Conservation (phyloP, 176 grass and related monocot species). For the Musa schizocarpa region DNA sequence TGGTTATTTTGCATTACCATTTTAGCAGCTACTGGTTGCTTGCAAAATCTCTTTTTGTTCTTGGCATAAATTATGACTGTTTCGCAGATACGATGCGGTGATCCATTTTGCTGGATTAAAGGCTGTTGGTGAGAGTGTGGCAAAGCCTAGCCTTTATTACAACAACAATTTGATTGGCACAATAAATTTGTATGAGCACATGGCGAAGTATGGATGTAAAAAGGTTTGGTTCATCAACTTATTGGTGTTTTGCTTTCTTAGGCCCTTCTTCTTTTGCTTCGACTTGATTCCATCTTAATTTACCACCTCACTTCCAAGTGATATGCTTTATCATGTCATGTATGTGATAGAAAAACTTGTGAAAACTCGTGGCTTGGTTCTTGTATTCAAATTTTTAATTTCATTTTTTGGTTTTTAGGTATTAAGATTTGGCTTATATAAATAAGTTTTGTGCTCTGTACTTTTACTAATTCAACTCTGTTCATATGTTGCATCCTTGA, state of each 20-base stretch:
- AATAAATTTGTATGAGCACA: conserved; percentile 65
- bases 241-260: background rate
- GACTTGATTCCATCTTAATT: too few relatives aligned
- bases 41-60: background rate
- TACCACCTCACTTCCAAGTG: too few relatives aligned
- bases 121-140: conserved; percentile 84
- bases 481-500: too few relatives aligned
- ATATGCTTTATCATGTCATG: too few relatives aligned
- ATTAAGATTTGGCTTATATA: too few relatives aligned
- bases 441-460: too few relatives aligned
- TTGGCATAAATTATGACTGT: background rate
- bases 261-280: too few relatives aligned
- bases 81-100: conserved; percentile 74
- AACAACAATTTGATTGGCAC: conserved; percentile 87
- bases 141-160: conserved; percentile 65
- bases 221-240: conserved; percentile 35
- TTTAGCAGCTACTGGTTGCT: background rate
- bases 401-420: too few relatives aligned
- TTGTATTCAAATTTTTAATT: too few relatives aligned
- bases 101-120: conserved; percentile 88
- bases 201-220: conserved; percentile 64
- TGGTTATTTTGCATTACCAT: background rate
- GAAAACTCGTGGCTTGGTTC: too few relatives aligned
- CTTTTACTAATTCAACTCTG: too few relatives aligned
- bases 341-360: too few relatives aligned